Conservation (phyloP, 495 filamentous ascomycete genomes). For the Annulohypoxylon bovei region DNA sequence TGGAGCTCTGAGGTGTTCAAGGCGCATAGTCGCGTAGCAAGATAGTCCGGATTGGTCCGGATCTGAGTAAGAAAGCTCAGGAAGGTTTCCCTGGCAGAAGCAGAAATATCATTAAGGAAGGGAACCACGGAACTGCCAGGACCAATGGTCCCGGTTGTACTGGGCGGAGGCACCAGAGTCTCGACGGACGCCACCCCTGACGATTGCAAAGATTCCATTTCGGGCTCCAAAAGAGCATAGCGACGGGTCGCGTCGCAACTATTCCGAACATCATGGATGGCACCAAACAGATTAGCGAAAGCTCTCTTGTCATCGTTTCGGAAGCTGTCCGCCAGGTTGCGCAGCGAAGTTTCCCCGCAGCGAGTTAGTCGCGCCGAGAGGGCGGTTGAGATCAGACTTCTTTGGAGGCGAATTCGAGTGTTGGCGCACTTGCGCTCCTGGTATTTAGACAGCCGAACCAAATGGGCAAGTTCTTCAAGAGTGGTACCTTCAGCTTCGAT, state of each 20-base stretch:
- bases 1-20: conserved; percentile 78
- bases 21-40: conserved; percentile 79
- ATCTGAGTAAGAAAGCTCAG: conserved; percentile 82
- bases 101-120: conserved; percentile 83
- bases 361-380: conserved; percentile 82
- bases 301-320: conserved; percentile 88
- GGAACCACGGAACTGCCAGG: conserved; percentile 64
- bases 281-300: conserved; percentile 88
- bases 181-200: conserved; percentile 57
- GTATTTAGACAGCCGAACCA: conserved; percentile 75
- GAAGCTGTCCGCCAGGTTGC: conserved; percentile 87
- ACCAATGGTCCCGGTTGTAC: conserved; percentile 48
- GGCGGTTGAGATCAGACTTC: conserved; percentile 75
- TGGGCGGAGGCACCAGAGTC: conserved; percentile 54
- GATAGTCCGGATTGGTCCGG: conserved; percentile 84
- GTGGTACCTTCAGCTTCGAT: conserved; percentile 65
- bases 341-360: conserved; percentile 79
- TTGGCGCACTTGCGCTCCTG: conserved; percentile 77
- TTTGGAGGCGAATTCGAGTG: conserved; percentile 71
- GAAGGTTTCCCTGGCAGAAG: conserved; percentile 76
- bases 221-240: conserved; percentile 74
- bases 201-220: conserved; percentile 65
- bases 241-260: conserved; percentile 78
- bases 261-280: conserved; percentile 86
- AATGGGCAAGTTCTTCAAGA: conserved; percentile 74